Evolutionary conservation across 2,329 filamentous ascomycete genomes (phyloP).

Genomic region (Trichoderma atroviride): DNA sequence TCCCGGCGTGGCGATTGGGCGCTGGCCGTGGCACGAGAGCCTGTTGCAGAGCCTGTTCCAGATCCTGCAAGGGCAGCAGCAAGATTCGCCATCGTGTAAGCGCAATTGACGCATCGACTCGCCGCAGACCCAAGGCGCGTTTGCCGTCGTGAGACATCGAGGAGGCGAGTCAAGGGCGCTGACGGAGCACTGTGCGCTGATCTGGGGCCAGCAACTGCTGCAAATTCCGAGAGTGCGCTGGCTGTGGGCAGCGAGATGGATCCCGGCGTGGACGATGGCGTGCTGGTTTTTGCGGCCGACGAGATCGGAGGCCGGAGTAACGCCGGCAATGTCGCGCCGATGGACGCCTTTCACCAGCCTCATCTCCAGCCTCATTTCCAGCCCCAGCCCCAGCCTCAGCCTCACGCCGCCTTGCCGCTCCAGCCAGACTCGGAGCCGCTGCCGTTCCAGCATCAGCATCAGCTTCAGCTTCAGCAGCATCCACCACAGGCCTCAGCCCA

Average conservation of each 20-base stretch:
- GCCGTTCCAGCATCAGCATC: neutral
- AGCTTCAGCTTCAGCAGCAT: neutral
- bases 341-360: neutral
- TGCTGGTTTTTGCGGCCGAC: neutral
- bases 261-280: neutral
- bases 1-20: slow-evolving; percentile 5
- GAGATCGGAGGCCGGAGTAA: neutral
- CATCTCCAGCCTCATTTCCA: neutral
- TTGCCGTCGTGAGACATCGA: slow-evolving; percentile 5
- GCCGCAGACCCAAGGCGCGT: neutral
- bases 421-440: neutral
- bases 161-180: neutral
- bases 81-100: neutral
- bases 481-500: neutral
- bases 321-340: neutral
- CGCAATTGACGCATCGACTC: neutral
- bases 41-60: neutral
- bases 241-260: neutral
- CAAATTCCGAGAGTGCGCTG: neutral
- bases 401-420: neutral
- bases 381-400: neutral
- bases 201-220: neutral
- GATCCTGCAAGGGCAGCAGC: neutral
- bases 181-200: neutral
- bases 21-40: slow-evolving; percentile 7